Evolutionary conservation across 495 filamentous ascomycete species (phyloP).

Genomic region (Penicillium ochrochloron): DNA sequence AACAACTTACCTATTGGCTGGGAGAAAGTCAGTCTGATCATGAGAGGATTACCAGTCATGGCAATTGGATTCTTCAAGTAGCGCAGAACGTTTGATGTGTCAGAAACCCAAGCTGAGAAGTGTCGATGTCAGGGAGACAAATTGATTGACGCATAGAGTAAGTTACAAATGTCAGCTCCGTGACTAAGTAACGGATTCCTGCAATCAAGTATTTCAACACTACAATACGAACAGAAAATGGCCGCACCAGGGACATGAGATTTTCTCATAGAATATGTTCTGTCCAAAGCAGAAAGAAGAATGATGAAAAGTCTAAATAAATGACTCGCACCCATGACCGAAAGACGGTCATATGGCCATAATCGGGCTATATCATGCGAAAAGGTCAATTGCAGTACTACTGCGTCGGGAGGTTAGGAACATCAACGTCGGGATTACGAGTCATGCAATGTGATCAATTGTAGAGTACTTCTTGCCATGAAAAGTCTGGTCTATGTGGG

Average conservation of each 20-base stretch:
- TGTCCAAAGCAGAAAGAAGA: no score
- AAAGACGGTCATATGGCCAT: neutral
- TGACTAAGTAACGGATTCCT: no score
- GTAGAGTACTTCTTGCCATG: neutral
- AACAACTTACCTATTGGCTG: neutral
- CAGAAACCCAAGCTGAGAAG: neutral
- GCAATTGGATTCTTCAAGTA: neutral
- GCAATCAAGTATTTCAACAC: no score
- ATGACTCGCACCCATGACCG: neutral
- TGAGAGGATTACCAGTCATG: neutral
- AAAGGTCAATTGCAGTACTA: neutral
- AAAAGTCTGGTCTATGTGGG: neutral
- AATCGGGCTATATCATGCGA: neutral
- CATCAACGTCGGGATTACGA: neutral
- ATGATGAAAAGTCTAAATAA: neutral
- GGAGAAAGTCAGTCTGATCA: neutral
- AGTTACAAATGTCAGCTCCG: neutral
- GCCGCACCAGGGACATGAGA: no score
- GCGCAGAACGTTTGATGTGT: neutral
- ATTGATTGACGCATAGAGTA: neutral
- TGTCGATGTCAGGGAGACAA: neutral
- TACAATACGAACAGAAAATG: no score
- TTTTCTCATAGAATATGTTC: no score
- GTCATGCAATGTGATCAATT: neutral
- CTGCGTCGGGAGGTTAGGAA: neutral